phyloP scores from a whole-genome alignment of 2,329 filamentous ascomycete species.

The Pseudogymnoascus sp. region DNA sequence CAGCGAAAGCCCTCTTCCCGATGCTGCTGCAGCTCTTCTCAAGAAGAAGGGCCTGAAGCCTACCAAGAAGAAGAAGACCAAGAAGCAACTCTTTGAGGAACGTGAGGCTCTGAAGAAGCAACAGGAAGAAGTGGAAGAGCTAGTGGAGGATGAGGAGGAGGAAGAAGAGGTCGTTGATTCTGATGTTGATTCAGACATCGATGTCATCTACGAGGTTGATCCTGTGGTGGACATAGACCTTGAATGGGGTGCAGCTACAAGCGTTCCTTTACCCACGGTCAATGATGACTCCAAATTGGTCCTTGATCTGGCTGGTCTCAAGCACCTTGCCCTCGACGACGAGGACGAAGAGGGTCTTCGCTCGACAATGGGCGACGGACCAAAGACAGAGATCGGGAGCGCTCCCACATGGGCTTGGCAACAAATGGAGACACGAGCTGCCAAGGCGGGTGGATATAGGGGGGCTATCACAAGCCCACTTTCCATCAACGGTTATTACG shows the following conservation, averaged over 20 bases:
- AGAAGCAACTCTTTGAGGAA: constrained; percentile 63
- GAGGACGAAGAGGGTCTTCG: constrained; percentile 54
- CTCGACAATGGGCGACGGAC: constrained; percentile 20
- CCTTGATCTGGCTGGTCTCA: constrained; percentile 64
- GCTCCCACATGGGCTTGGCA: constrained; percentile 60
- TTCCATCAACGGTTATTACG: constrained; percentile 61
- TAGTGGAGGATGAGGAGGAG: constrained; percentile 23
- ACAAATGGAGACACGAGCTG: constrained; percentile 62
- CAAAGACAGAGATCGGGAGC: constrained; percentile 43
- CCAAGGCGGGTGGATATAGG: constrained; percentile 49
- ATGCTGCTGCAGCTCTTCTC: constrained; percentile 33
- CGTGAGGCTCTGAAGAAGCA: constrained; percentile 27
- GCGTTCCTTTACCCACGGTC: constrained; percentile 53
- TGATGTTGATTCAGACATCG: constrained; percentile 26
- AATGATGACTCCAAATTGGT: constrained; percentile 56
- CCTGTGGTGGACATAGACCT: constrained; percentile 35
- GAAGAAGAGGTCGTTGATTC: constrained; percentile 10
- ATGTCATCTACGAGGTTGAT: constrained; percentile 31
- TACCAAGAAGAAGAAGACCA: constrained; percentile 60
- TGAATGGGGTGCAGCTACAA: constrained; percentile 50
- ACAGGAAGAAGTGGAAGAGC: not conserved
- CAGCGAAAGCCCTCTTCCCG: constrained; percentile 36
- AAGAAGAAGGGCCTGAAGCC: constrained; percentile 53
- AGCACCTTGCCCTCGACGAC: constrained; percentile 59
- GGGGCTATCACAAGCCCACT: constrained; percentile 35